Evolutionary conservation across 1,284 basidiomycete genomes (phyloP).

Genomic region (Ganoderma multipileum): DNA sequence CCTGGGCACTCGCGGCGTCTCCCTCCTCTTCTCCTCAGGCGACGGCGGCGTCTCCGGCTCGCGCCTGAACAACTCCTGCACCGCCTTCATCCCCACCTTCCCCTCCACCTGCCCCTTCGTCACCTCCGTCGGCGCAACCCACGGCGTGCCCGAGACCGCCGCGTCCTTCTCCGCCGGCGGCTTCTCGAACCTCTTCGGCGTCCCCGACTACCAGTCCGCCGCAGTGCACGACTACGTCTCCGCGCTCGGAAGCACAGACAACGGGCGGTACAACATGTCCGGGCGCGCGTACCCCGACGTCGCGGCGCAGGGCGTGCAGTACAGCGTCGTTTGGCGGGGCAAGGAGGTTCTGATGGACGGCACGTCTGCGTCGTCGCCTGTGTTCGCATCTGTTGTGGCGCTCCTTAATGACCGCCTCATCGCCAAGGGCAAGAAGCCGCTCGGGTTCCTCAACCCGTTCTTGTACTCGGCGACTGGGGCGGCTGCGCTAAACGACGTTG

Average conservation of each 20-base stretch:
- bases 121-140: slow-evolving; percentile 66
- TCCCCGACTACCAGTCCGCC: slow-evolving; percentile 48
- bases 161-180: slow-evolving; percentile 53
- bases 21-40: slow-evolving; percentile 71
- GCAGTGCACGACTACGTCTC: slow-evolving; percentile 44
- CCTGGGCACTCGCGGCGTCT: slow-evolving; percentile 66
- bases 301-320: slow-evolving; percentile 38
- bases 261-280: slow-evolving; percentile 38
- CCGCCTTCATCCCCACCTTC: slow-evolving; percentile 72
- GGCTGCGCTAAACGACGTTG: slow-evolving; percentile 52
- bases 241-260: slow-evolving; percentile 38
- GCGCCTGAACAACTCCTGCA: slow-evolving; percentile 49
- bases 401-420: slow-evolving; percentile 62
- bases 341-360: slow-evolving; percentile 52
- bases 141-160: slow-evolving; percentile 57
- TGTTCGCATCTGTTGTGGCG: slow-evolving; percentile 58
- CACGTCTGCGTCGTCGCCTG: slow-evolving; percentile 55
- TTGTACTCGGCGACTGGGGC: slow-evolving; percentile 39
- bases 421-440: slow-evolving; percentile 46
- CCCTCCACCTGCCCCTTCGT: slow-evolving; percentile 67
- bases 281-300: slow-evolving; percentile 45
- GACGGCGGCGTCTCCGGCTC: slow-evolving; percentile 71
- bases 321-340: slow-evolving; percentile 36
- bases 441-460: slow-evolving; percentile 60
- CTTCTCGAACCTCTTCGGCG: slow-evolving; percentile 54